Percentiles rank a stretch among this genome's conserved stretches.
phyloP scores from a whole-genome alignment of 1,139 yeast species.

The Debaryomyces fabryi region DNA sequence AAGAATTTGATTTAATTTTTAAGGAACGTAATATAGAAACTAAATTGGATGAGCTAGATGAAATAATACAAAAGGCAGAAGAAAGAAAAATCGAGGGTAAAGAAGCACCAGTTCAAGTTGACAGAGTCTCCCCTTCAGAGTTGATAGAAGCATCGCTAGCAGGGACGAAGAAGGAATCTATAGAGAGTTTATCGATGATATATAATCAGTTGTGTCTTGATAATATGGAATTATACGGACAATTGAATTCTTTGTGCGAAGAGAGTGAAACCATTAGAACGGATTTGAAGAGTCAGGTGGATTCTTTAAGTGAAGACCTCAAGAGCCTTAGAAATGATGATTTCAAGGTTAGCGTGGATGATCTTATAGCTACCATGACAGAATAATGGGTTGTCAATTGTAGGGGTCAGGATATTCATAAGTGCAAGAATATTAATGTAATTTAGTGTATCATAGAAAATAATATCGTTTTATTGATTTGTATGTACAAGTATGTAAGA shows the following conservation, averaged over 20 bases:
- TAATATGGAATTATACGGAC: slow-evolving; percentile 32
- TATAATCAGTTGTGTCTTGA: slow-evolving; percentile 41
- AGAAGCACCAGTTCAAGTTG: slow-evolving; percentile 32
- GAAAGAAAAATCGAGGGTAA: slow-evolving; percentile 24
- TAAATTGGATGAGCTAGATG: slow-evolving; percentile 69
- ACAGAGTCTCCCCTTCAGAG: slow-evolving; percentile 34
- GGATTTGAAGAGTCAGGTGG: slow-evolving; percentile 27
- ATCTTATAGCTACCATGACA: slow-evolving; percentile 20
- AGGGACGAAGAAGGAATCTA: slow-evolving; percentile 25
- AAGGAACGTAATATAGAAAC: slow-evolving; percentile 59
- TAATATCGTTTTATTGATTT: slow-evolving; percentile 1
- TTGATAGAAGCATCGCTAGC: slow-evolving; percentile 38
- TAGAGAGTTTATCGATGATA: slow-evolving; percentile 37
- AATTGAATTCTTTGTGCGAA: slow-evolving; percentile 25
- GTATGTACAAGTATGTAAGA: slow-evolving; percentile 8
- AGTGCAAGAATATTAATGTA: slow-evolving; percentile 4
- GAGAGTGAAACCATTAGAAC: slow-evolving; percentile 26
- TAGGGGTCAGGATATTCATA: background rate
- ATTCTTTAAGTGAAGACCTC: slow-evolving; percentile 30
- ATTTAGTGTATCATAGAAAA: slow-evolving; percentile 10
- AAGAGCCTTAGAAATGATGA: slow-evolving; percentile 28
- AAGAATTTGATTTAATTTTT: slow-evolving; percentile 69
- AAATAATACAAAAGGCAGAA: slow-evolving; percentile 58
- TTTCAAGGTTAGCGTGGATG: slow-evolving; percentile 25
- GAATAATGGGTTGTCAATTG: background rate